Evolutionary conservation across 2,329 filamentous ascomycete species (phyloP).

Genomic region (Diaporthe citri): DNA sequence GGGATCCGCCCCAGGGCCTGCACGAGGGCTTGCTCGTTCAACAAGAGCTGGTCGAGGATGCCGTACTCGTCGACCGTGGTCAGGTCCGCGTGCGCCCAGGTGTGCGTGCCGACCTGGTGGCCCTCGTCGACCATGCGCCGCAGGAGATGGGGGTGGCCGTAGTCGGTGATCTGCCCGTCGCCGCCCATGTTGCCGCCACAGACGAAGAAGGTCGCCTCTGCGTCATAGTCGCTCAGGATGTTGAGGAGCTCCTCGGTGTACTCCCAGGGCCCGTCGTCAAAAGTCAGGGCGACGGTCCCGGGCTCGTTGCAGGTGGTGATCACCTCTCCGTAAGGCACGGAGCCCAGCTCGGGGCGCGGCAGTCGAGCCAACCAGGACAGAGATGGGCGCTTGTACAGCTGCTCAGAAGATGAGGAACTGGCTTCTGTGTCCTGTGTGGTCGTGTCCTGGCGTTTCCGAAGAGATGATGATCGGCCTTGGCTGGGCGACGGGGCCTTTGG

Average conservation of each 20-base stretch:
- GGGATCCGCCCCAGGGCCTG: slow-evolving; percentile 59
- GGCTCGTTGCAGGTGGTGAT: slow-evolving; percentile 69
- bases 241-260: slow-evolving; percentile 74
- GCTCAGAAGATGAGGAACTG: neutral
- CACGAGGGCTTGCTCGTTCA: slow-evolving; percentile 59
- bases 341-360: slow-evolving; percentile 65
- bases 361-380: slow-evolving; percentile 50
- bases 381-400: slow-evolving; percentile 5
- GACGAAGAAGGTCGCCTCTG: slow-evolving; percentile 78
- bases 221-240: slow-evolving; percentile 68
- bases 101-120: slow-evolving; percentile 64
- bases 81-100: slow-evolving; percentile 60
- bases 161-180: slow-evolving; percentile 34
- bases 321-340: slow-evolving; percentile 66
- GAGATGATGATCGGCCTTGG: neutral
- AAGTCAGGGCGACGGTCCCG: slow-evolving; percentile 75
- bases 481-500: neutral
- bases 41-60: slow-evolving; percentile 55
- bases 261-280: slow-evolving; percentile 74
- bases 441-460: neutral
- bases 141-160: slow-evolving; percentile 48
- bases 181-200: slow-evolving; percentile 62
- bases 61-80: slow-evolving; percentile 50
- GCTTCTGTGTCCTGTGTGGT: neutral
- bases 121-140: slow-evolving; percentile 58